Base-by-base conservation (phyloP, 805 yeast genomes). In the Lipomyces yamadae region DNA sequence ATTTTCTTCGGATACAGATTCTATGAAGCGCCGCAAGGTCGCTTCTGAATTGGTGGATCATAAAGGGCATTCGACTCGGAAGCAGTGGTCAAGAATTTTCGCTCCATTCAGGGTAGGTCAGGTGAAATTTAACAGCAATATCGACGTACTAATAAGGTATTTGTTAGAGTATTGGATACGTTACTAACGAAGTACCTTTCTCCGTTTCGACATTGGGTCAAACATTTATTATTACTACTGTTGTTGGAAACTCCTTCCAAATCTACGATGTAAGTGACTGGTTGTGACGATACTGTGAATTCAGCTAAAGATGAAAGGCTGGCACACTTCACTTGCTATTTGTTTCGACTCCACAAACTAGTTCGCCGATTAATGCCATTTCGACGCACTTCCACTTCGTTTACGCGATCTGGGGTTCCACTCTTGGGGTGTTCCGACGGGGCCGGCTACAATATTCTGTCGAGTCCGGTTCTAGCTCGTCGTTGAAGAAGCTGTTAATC, bases 191-290 rank as follows among this genome's bases (percentile, higher is more conserved):
- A 48, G 81, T 84, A 1, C 98, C 98, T 2, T 91, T 93, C 76
- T 90, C 97, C 5, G 81, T 92, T 29, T 96, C 98, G 34, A 87
- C 94, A 1, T 82, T 94, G 66, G 99, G 99, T 61, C 84, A 91
- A 15, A 87, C 96, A 0, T 93, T 90, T 74, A 90, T 93, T 74
- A 86, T 92, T 52, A 96, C 89, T 18, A 94, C 98, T 0, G 87
- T 91, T 56, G 97, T 95, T 30, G 98, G 98, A 2, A 83, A 87
- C 62, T 84, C 94, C 0, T 91, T 95, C 80, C 98, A 94, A 77
- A 91, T 95, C 35, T 95, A 90, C 75, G 99, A 95, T 79, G 97
- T 70, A 52, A 29, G 79, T 64, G 18, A n/a, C 3, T 8, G 15
- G 29, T 42, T 42, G 4, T 32, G 10, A 6, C 10, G 2, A 30